phyloP scores from a whole-genome alignment of 2,329 filamentous ascomycete genomes.

The Fusarium tuaranense region DNA sequence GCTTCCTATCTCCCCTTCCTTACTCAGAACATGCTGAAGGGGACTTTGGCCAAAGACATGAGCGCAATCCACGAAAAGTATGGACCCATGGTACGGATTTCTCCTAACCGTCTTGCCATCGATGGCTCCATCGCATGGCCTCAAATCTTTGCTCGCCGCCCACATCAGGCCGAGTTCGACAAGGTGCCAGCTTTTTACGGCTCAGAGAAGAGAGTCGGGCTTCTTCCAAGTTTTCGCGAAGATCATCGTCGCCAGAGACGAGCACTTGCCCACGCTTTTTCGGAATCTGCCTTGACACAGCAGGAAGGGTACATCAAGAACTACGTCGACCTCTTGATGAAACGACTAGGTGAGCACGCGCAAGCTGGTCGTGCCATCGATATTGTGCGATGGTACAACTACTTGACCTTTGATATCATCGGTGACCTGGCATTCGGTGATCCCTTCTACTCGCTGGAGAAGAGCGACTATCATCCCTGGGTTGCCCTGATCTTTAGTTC shows the following conservation, averaged over 20 bases:
- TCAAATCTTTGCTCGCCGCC: not conserved
- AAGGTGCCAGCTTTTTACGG: conserved; percentile 1
- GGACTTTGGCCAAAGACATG: not conserved
- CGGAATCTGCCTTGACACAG: not conserved
- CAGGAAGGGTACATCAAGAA: not conserved
- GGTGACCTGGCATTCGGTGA: not conserved
- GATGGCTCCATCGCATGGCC: conserved; percentile 4
- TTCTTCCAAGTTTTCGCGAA: not conserved
- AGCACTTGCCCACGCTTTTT: conserved; percentile 2
- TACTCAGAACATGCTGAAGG: not conserved
- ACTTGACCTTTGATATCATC: not conserved
- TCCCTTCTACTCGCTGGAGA: not conserved
- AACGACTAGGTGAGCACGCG: not conserved
- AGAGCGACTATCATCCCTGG: not conserved
- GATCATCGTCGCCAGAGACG: not conserved
- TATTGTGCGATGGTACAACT: not conserved
- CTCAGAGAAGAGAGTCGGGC: not conserved
- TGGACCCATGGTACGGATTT: conserved; percentile 10
- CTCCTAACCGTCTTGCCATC: conserved; percentile 11
- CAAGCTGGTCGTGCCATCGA: not conserved
- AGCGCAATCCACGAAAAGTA: not conserved
- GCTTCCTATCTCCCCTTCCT: not conserved
- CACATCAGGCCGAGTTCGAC: conserved; percentile 1
- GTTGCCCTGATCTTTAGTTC: not conserved
- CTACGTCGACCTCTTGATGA: conserved; percentile 1